Percentiles rank a stretch among this genome's conserved stretches.
phyloP scores from a whole-genome alignment of 2,329 filamentous ascomycete species.

The Talaromyces sp. region DNA sequence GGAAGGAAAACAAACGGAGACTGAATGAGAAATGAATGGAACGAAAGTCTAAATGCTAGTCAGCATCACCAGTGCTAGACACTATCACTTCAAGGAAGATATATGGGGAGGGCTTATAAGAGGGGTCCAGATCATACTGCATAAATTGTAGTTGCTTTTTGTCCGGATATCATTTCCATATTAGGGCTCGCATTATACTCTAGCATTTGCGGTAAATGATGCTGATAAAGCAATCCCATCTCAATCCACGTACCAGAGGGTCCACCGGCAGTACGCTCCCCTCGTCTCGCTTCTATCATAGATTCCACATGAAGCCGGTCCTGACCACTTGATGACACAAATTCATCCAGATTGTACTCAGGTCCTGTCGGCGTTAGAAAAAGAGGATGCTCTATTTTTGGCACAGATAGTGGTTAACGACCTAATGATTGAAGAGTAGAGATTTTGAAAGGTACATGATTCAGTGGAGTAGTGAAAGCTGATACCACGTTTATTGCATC shows the following conservation, averaged over 20 bases:
- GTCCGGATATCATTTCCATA: constrained; percentile 9
- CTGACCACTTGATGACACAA: not conserved
- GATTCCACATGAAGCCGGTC: constrained; percentile 5
- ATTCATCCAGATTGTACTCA: constrained; percentile 1
- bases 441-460: constrained; percentile 2
- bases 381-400: not conserved
- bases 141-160: no score
- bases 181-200: not conserved
- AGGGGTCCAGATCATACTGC: no score
- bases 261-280: not conserved
- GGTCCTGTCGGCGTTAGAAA: not conserved
- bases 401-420: not conserved
- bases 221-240: constrained; percentile 2
- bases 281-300: not conserved
- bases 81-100: no score
- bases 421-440: not conserved
- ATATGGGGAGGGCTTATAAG: no score
- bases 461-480: not conserved
- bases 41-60: no score
- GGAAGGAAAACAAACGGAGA: no score
- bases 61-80: no score
- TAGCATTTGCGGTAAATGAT: not conserved
- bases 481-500: constrained; percentile 5
- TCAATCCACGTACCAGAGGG: not conserved
- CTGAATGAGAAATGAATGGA: no score